phyloP scores from a whole-genome alignment of 2,329 filamentous ascomycete species.

The Cryphonectria nitschkei region DNA sequence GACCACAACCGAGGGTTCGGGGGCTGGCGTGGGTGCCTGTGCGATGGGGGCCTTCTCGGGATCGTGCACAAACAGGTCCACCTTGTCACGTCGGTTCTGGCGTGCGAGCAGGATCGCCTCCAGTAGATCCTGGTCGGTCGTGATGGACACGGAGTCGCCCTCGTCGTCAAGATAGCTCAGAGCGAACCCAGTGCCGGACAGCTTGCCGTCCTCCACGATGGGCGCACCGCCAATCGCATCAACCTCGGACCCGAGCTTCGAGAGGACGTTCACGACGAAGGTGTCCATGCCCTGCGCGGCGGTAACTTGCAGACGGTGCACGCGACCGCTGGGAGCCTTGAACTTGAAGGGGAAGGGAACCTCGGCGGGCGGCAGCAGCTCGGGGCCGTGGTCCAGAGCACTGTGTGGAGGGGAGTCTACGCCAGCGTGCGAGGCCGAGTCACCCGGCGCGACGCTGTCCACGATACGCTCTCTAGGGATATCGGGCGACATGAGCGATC shows the following conservation, averaged over 20 bases:
- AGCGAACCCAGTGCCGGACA: slow-evolving; percentile 80
- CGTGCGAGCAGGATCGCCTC: slow-evolving; percentile 88
- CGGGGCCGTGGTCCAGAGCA: slow-evolving; percentile 51
- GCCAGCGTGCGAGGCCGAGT: slow-evolving; percentile 92
- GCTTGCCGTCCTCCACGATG: slow-evolving; percentile 75
- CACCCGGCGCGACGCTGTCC: slow-evolving; percentile 87
- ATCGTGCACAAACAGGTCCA: slow-evolving; percentile 95
- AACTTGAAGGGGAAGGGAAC: slow-evolving; percentile 97
- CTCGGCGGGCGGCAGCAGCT: slow-evolving; percentile 69
- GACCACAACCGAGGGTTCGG: slow-evolving; percentile 41
- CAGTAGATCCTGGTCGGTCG: slow-evolving; percentile 87
- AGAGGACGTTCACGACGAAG: slow-evolving; percentile 75
- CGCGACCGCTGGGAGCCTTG: slow-evolving; percentile 92
- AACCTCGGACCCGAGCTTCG: slow-evolving; percentile 83
- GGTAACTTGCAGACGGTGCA: slow-evolving; percentile 86
- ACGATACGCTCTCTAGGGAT: slow-evolving; percentile 69
- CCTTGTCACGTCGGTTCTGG: slow-evolving; percentile 81
- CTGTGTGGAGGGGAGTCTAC: slow-evolving; percentile 76
- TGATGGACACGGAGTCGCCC: slow-evolving; percentile 95
- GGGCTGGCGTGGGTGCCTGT: slow-evolving; percentile 53
- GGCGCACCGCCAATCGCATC: slow-evolving; percentile 83
- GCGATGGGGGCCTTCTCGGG: slow-evolving; percentile 85
- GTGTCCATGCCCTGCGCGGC: slow-evolving; percentile 80
- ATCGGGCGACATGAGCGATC: slow-evolving; percentile 84
- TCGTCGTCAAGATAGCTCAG: slow-evolving; percentile 97